A percentile compares a stretch with the other conserved stretches of the same genome.
These are phyloP conservation scores for Tylopilus balloui DNA, from an alignment of 768 basidiomycete species.

Conservation along the genomic window DNA sequence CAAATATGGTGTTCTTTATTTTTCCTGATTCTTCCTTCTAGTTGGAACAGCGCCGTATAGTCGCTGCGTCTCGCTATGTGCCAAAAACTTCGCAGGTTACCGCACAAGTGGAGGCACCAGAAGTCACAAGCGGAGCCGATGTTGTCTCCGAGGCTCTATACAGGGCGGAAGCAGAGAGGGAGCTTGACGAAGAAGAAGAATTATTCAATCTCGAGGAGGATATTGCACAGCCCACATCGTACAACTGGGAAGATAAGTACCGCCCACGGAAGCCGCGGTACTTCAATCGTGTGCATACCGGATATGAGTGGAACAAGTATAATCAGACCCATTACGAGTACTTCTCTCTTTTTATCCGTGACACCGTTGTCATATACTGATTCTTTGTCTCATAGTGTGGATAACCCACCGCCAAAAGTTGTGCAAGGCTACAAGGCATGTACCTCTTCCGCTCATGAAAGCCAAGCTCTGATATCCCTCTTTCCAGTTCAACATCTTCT, in stretches of 20 bases:
- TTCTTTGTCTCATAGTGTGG: slow-evolving; percentile 54
- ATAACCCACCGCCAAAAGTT: slow-evolving; percentile 98
- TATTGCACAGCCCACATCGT: slow-evolving; percentile 74
- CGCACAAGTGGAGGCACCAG: slow-evolving; percentile 54
- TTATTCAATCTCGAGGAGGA: slow-evolving; percentile 92
- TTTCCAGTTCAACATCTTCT: slow-evolving; percentile 91
- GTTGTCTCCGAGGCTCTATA: slow-evolving; percentile 88
- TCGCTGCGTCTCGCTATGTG: slow-evolving; percentile 85
- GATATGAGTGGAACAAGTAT: slow-evolving; percentile 99
- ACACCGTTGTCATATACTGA: slow-evolving; percentile 2
- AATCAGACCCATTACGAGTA: slow-evolving; percentile 99
- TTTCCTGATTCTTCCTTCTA: slow-evolving; percentile 7
- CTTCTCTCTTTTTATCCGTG: slow-evolving; percentile 3
- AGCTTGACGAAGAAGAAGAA: slow-evolving; percentile 95
- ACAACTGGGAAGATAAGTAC: slow-evolving; percentile 99
- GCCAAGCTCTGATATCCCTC: slow-evolving; percentile 12
- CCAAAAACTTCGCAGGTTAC: slow-evolving; percentile 63
- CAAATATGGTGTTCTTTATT: slow-evolving; percentile 1
- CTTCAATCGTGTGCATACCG: slow-evolving; percentile 98
- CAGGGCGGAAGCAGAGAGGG: slow-evolving; percentile 85
- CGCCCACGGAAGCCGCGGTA: slow-evolving; percentile 95
- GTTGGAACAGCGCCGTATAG: slow-evolving; percentile 75
- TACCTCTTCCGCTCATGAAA: background rate
- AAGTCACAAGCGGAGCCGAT: slow-evolving; percentile 60
- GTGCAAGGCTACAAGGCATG: slow-evolving; percentile 95